Evolutionary conservation across 2,329 filamentous ascomycete species (phyloP), one percentile per base, ranked within the genome.

Genomic region (Alternaria solani): DNA sequence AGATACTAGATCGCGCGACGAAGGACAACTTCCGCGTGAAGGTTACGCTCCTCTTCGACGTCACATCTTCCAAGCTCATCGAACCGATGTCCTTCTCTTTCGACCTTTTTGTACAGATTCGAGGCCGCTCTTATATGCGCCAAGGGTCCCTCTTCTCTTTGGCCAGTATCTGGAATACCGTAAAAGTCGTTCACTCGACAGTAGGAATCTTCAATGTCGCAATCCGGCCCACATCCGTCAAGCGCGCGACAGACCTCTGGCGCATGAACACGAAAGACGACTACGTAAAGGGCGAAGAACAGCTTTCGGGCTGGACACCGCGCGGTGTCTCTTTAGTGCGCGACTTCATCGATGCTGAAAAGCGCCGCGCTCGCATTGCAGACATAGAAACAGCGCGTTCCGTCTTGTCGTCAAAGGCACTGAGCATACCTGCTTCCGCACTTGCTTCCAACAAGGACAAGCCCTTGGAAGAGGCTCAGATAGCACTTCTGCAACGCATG

Each of bases 211-310:
- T 96, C 79, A 93, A 92, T 1, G 82, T 98, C 51, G 89, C 89
- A 6, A 89, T 98, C 78, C 90, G 93, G 30, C 95, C 95, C 0
- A 89, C 92, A 7, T 93, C 93, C 3, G 93, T 96, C 51, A 97
- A 97, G 79, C 88, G 92, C 47, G 92, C 93, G 0, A 93, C 93
- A 3, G 95, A 99, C 75, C 84, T 99, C 12, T 99, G 95, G 95
- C 88, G 95, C 55, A 93, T 98, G 88, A 96, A 93, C 77, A 98
- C 94, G 16, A 90, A 92, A 61, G 91, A 96, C 71, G 93, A 96
- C 76, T 98, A 97, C 74, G 92, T 99, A 70, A 97, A 97, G 78
- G 95, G 95, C 56, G 94, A 99, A 79, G 95, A 99, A 78, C 86
- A 89, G 49, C 83, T 99, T 39, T 88, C 85, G 2, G 88, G 89